Evolutionary conservation across 331 rosid genomes (phyloP).

Genomic region (Acacia concinna): DNA sequence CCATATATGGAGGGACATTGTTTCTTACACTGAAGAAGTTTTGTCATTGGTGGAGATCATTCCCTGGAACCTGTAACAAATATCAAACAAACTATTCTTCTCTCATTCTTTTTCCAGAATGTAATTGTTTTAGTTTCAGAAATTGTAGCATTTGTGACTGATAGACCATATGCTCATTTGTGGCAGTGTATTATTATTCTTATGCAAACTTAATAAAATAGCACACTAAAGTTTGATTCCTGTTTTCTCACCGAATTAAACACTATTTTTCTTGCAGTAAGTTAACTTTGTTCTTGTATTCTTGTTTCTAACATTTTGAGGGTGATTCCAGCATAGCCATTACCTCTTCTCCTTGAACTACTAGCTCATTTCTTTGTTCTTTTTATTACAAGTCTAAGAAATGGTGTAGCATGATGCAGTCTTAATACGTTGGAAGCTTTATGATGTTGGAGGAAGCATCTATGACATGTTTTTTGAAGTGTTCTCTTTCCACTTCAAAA

Average conservation of each 20-base stretch:
- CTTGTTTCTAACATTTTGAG: conserved; percentile 22
- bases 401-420: not conserved
- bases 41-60: conserved; percentile 45
- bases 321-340: not conserved
- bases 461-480: conserved; percentile 19
- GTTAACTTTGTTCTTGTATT: conserved; percentile 33
- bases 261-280: conserved; percentile 37
- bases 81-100: conserved; percentile 40
- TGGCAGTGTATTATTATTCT: conserved; percentile 73
- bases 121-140: conserved; percentile 67
- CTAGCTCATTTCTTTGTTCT: conserved; percentile 13
- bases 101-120: conserved; percentile 33
- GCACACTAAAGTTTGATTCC: conserved; percentile 53
- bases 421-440: not conserved
- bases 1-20: conserved; percentile 46
- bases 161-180: conserved; percentile 76
- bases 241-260: conserved; percentile 36
- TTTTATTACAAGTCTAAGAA: not conserved
- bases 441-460: not conserved
- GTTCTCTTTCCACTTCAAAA: conserved; percentile 15
- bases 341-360: conserved; percentile 14
- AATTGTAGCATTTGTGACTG: conserved; percentile 64
- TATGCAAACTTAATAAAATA: conserved; percentile 69
- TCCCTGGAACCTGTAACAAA: conserved; percentile 39
- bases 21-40: conserved; percentile 48